Percentiles rank a stretch among this genome's conserved stretches.
These are phyloP conservation scores for Willaertia magna DNA, from an alignment of 208 protist species.

Conservation along the genomic window DNA sequence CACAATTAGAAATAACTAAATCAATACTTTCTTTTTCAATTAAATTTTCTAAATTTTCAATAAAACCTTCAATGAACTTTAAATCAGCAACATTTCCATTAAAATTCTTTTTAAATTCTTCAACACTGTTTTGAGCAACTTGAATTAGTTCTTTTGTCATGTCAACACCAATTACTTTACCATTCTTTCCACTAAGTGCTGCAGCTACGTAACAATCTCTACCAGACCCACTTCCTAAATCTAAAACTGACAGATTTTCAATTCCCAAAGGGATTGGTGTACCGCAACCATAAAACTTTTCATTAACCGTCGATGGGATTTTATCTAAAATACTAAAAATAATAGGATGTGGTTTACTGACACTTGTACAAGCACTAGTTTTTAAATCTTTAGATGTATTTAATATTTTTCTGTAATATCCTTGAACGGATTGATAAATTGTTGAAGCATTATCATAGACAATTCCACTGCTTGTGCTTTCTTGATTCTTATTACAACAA, in stretches of 20 bases:
- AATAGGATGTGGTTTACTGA: background rate
- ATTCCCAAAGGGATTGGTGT: conserved; percentile 19
- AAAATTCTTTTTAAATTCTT: conserved; percentile 26
- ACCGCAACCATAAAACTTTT: conserved; percentile 36
- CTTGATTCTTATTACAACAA: no score
- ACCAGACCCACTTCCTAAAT: conserved; percentile 34
- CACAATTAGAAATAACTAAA: conserved; percentile 46
- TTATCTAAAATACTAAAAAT: background rate
- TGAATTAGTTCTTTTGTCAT: conserved; percentile 46
- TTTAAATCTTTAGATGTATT: conserved; percentile 23
- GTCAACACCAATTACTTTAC: conserved; percentile 38
- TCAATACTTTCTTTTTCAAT: conserved; percentile 30
- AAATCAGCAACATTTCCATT: background rate
- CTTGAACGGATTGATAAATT: conserved; percentile 10
- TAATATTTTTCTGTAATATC: conserved; percentile 31
- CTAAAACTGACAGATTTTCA: conserved; percentile 19
- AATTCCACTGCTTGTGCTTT: no score
- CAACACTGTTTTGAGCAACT: conserved; percentile 22
- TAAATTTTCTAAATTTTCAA: conserved; percentile 36
- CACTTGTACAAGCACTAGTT: conserved; percentile 19
- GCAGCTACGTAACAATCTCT: conserved; percentile 29
- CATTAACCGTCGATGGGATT: conserved; percentile 22
- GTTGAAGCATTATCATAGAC: background rate
- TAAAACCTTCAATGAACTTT: conserved; percentile 43
- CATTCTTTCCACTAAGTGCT: conserved; percentile 23